Conservation (phyloP, 441 rosid species). For the Syzygium syzygioides region DNA sequence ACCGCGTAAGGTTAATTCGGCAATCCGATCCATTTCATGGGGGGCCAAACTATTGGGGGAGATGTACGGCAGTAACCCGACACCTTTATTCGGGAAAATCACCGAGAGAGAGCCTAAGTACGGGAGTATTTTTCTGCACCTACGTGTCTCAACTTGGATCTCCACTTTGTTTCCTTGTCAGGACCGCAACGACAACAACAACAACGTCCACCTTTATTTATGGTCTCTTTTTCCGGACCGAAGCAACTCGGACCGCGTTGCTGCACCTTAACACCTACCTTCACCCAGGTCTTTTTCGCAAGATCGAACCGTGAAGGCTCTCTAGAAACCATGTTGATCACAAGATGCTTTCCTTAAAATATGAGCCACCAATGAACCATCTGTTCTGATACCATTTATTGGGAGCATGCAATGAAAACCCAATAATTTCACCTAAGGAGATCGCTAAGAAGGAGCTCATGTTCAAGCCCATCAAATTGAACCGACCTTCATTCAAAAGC, state of each 20-base stretch:
- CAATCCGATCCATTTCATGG: not conserved
- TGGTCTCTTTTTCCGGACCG: not conserved
- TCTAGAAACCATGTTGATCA: not conserved
- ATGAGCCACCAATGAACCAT: not conserved
- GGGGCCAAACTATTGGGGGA: not conserved
- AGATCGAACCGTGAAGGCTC: not conserved
- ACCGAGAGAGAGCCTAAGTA: not conserved
- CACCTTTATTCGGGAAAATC: not conserved
- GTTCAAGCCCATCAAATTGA: not conserved
- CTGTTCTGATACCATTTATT: fast-evolving
- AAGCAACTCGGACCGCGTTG: not conserved
- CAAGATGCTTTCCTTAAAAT: not conserved
- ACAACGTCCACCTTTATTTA: not conserved
- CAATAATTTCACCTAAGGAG: not conserved
- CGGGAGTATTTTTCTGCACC: not conserved
- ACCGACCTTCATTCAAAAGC: not conserved
- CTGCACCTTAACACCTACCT: not conserved
- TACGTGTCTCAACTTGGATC: not conserved
- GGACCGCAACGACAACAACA: not conserved
- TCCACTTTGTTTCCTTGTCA: not conserved
- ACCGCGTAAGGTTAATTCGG: not conserved
- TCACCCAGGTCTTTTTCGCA: not conserved
- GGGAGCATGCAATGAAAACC: not conserved
- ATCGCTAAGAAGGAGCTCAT: not conserved
- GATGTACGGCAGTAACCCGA: fast-evolving